Percentiles rank a stretch among this genome's conserved stretches.
Evolutionary conservation across 83 land plant genomes (phyloP).

Genomic region (Diphasiastrum complanatum): DNA sequence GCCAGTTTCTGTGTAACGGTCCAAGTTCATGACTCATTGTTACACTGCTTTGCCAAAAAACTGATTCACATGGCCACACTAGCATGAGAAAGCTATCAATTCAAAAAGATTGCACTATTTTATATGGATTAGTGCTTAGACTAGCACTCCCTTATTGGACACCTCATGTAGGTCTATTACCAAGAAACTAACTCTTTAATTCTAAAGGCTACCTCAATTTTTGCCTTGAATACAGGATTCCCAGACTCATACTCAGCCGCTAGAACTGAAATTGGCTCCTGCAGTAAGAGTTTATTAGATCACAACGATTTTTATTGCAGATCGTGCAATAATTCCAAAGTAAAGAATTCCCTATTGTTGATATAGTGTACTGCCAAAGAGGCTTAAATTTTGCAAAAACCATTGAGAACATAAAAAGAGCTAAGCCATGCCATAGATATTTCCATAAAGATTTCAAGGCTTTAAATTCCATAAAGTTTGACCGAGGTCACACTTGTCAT

Average conservation of each 20-base stretch:
- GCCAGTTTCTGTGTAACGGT: constrained; percentile 41
- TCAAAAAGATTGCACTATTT: not conserved
- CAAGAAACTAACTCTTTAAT: too few relatives aligned
- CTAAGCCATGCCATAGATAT: too few relatives aligned
- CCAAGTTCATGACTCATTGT: not conserved
- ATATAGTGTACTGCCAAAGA: not conserved
- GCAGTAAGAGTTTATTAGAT: constrained; percentile 9
- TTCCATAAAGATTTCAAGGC: too few relatives aligned
- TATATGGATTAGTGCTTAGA: not conserved
- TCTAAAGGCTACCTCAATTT: constrained; percentile 60
- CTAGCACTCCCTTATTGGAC: not conserved
- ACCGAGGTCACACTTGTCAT: too few relatives aligned
- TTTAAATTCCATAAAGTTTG: too few relatives aligned
- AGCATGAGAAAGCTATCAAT: not conserved
- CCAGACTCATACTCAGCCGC: constrained; percentile 84
- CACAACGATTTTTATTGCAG: not conserved
- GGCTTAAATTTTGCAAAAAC: too few relatives aligned
- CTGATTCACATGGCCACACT: not conserved
- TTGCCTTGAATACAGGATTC: constrained; percentile 59
- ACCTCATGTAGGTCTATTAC: too few relatives aligned
- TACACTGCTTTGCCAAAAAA: not conserved
- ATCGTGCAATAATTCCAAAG: not conserved
- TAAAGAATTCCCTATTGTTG: not conserved
- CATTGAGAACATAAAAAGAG: too few relatives aligned
- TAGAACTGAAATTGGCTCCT: constrained; percentile 76